Evolutionary conservation across 306 rosid genomes (phyloP).

Genomic region (Dalbergia oliveri): DNA sequence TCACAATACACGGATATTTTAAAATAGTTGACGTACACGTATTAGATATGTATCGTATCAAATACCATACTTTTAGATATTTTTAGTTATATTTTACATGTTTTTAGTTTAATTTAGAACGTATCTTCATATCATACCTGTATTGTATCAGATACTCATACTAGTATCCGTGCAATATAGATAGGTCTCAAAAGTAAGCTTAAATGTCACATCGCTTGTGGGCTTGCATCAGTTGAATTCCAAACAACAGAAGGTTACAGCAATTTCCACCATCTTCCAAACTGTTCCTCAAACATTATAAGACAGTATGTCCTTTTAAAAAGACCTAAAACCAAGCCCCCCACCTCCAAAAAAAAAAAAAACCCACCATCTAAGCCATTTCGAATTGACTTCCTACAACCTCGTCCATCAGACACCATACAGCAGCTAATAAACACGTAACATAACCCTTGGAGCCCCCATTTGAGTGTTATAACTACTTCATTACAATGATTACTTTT

Average conservation of each 20-base stretch:
- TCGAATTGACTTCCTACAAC: slow-evolving; percentile 11
- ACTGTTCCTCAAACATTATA: slow-evolving; percentile 10
- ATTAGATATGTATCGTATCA: too few relatives aligned
- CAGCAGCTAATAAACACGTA: neutral
- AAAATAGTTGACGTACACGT: too few relatives aligned
- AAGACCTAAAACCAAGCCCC: neutral
- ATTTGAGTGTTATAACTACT: neutral
- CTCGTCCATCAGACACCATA: neutral
- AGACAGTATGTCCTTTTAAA: neutral
- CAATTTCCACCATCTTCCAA: slow-evolving; percentile 20
- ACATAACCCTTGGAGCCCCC: slow-evolving; percentile 12
- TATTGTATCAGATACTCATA: too few relatives aligned
- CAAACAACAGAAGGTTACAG: slow-evolving; percentile 9
- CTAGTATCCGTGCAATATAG: neutral
- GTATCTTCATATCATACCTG: too few relatives aligned
- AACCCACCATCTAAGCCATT: slow-evolving; percentile 16
- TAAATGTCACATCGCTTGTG: neutral
- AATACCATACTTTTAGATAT: too few relatives aligned
- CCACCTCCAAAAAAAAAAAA: neutral
- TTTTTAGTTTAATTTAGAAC: too few relatives aligned
- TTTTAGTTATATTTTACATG: too few relatives aligned
- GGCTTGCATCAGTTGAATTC: neutral
- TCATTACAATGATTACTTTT: slow-evolving; percentile 19
- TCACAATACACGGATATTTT: too few relatives aligned
- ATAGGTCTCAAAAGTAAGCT: slow-evolving; percentile 1